Evolutionary conservation across 2,329 filamentous ascomycete species (phyloP), one percentile per base, ranked within the genome.

Genomic region (Fusarium nematophilum): DNA sequence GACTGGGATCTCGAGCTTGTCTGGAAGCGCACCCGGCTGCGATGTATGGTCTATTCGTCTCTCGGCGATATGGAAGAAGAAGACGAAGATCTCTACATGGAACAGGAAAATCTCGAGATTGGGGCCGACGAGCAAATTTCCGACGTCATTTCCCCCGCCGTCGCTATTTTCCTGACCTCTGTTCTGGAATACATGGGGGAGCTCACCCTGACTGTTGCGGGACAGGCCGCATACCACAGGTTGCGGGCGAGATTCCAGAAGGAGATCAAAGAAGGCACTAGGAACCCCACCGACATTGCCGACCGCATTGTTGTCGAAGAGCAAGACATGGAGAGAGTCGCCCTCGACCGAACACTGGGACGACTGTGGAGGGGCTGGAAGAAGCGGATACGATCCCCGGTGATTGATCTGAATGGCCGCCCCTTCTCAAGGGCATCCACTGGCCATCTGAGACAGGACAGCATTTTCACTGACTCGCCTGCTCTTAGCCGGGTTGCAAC

Each of bases 11-110:
- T 96, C n/a, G 91, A 97, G 72, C 83, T 93, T 51, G 89, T 93
- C 14, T 99, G 95, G 93, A 97, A 96, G 79, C 86, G 95, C 65
- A 95, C 93, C 0, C 87, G 95, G 49, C 79, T 99, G 68, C 87
- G 95, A 57, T 97, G 95, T 74, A 99, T 99, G 95, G 94, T 99
- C 17, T 98, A 98, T 74, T 98, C 93, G 8, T 93, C 95, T 8
- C 81, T 99, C 6, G 95, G 95, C 37, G 94, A 99, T 71, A 88
- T 99, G 84, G 96, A 99, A 75, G 95, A 99, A 77, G 93, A 98
- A 65, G 95, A 99, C 64, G 95, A 98, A 74, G 94, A 97, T 71
- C 87, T 88, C 44, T 92, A 92, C 70, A 90, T 96, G 72, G 88
- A 93, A 62, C 87, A 92, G 68, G 92, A 95, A 53, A 86, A 91